phyloP scores from a whole-genome alignment of 2,329 filamentous ascomycete species.

The Mycogone perniciosa region DNA sequence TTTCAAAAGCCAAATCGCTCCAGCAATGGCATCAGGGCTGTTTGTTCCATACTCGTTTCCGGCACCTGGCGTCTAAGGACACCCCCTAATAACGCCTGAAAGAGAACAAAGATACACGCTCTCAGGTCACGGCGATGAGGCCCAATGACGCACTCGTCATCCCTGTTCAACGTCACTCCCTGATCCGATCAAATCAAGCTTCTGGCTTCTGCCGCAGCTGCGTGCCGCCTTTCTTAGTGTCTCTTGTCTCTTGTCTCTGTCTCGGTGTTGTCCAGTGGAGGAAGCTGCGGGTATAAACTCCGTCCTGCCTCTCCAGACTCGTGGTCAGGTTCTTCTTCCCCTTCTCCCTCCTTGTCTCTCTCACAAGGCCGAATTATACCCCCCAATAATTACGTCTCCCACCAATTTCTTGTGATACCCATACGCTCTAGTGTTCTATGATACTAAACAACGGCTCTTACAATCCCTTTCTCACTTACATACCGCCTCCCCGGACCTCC shows the following conservation, averaged over 20 bases:
- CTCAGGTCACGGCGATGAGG: background rate
- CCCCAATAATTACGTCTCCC: background rate
- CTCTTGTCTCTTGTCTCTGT: no score
- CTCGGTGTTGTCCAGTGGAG: no score
- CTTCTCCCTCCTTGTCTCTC: background rate
- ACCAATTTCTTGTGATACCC: conserved; percentile 12
- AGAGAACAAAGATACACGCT: background rate
- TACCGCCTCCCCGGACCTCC: background rate
- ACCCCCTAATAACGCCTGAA: background rate
- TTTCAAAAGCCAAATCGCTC: no score
- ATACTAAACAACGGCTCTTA: background rate
- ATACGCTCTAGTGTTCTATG: background rate
- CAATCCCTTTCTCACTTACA: background rate
- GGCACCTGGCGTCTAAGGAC: background rate
- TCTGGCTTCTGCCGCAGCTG: no score
- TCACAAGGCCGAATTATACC: conserved; percentile 3
- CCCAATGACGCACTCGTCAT: conserved; percentile 29
- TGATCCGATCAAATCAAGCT: conserved; percentile 14
- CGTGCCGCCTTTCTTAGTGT: no score
- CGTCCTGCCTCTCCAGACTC: background rate
- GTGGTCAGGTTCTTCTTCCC: background rate
- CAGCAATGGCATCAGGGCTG: no score
- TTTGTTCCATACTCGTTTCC: no score
- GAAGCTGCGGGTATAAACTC: background rate
- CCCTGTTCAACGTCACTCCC: conserved; percentile 30